These are phyloP conservation scores for Pseudopithomyces maydicus DNA, from an alignment of 2,329 filamentous ascomycete genomes.

Conservation along the genomic window DNA sequence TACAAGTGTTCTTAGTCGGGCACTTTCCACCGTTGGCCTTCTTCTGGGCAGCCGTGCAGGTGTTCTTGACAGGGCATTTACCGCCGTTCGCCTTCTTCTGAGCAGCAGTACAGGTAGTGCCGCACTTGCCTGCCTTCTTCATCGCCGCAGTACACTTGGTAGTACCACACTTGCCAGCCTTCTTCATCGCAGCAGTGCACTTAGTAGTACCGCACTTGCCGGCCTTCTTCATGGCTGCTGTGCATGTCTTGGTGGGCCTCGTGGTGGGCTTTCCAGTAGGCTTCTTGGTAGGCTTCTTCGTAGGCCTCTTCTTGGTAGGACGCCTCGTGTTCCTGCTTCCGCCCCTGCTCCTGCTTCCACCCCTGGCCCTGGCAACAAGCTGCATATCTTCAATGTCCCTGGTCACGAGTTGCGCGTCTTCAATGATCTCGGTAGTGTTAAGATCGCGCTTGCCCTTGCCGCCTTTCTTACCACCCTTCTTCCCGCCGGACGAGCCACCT, in stretches of 20 bases:
- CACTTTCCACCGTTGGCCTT: neutral
- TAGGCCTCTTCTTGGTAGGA: neutral
- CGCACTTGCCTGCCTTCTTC: neutral
- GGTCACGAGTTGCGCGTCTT: neutral
- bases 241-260: neutral
- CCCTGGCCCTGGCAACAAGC: constrained; percentile 1
- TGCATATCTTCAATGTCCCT: neutral
- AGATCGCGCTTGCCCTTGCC: neutral
- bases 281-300: constrained; percentile 1
- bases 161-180: neutral
- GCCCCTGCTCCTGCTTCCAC: neutral
- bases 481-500: neutral
- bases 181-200: neutral
- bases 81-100: neutral
- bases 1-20: neutral
- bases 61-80: too few relatives aligned
- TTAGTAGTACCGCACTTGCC: neutral
- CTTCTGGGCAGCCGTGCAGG: neutral
- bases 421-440: neutral
- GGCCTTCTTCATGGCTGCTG: neutral
- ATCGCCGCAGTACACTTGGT: neutral
- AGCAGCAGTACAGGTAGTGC: neutral
- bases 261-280: neutral
- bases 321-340: neutral
- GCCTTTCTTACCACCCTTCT: neutral